Evolutionary conservation across 225 moss, liverwort and hornwort species (phyloP).

Genomic region (Physcomitrellopsis africana): DNA sequence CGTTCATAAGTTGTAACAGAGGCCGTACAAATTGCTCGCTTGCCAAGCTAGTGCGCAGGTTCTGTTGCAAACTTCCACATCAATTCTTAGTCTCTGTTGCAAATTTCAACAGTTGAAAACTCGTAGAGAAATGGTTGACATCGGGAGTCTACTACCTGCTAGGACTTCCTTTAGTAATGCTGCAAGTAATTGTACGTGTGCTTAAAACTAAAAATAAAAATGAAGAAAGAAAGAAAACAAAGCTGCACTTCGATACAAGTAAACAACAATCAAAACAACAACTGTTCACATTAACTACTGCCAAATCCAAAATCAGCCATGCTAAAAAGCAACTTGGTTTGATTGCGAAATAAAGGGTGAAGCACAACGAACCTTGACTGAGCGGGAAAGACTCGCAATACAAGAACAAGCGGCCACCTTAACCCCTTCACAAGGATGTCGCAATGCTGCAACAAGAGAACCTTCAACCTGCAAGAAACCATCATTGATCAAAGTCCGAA

Average conservation of each 20-base stretch:
- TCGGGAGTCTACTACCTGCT: not conserved
- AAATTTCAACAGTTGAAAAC: not conserved
- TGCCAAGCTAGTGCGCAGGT: constrained; percentile 81
- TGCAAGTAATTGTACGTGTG: not conserved
- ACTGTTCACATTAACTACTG: not conserved
- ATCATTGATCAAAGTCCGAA: constrained; percentile 20
- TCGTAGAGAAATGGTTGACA: constrained; percentile 10
- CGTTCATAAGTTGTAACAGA: constrained; percentile 76
- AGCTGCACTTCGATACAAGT: not conserved
- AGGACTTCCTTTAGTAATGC: constrained; percentile 3
- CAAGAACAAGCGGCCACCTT: constrained; percentile 93
- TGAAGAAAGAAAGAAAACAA: constrained; percentile 12
- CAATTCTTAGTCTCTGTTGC: not conserved
- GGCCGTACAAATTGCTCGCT: constrained; percentile 79
- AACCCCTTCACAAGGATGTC: constrained; percentile 78
- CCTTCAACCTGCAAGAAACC: constrained; percentile 70
- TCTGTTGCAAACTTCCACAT: constrained; percentile 53
- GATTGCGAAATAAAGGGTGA: not conserved
- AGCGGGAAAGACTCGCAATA: constrained; percentile 93
- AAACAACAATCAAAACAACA: constrained; percentile 4
- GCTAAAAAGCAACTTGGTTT: constrained; percentile 6
- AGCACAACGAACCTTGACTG: constrained; percentile 81
- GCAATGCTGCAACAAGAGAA: constrained; percentile 83
- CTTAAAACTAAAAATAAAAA: not conserved
- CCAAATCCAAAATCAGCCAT: not conserved